Evolutionary conservation across 331 rosid species (phyloP).

Genomic region (Quercus phellos): DNA sequence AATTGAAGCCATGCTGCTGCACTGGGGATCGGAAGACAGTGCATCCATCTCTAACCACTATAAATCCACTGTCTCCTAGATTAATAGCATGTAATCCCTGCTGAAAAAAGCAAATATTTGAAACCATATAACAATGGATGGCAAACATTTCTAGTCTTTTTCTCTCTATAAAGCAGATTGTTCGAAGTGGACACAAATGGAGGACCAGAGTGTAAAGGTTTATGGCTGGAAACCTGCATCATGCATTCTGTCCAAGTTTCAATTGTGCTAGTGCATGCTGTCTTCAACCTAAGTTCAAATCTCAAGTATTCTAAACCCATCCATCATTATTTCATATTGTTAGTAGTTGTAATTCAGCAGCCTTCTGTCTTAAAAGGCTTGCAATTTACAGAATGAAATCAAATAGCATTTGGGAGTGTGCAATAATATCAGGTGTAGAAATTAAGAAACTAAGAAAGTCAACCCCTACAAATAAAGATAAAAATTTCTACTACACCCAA

Average conservation of each 20-base stretch:
- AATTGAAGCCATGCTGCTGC: slow-evolving; percentile 88
- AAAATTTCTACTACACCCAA: slow-evolving; percentile 3
- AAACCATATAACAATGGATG: not conserved
- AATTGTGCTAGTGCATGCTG: not conserved
- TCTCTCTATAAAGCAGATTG: not conserved
- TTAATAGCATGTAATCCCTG: slow-evolving; percentile 86
- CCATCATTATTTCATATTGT: not conserved
- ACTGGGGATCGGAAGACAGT: slow-evolving; percentile 74
- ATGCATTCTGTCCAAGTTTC: not conserved
- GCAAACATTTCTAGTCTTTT: not conserved
- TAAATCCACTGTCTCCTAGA: slow-evolving; percentile 92
- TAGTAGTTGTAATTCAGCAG: not conserved
- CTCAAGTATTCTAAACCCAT: not conserved
- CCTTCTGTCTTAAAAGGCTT: not conserved
- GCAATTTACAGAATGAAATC: not conserved
- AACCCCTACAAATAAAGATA: not conserved
- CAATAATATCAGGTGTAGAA: not conserved
- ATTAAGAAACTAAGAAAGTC: not conserved
- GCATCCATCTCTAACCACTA: slow-evolving; percentile 81
- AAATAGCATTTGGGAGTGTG: not conserved
- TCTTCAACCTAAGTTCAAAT: not conserved
- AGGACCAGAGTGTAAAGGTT: not conserved
- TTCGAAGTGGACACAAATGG: not conserved
- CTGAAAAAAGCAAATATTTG: slow-evolving; percentile 18
- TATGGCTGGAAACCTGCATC: not conserved